These are phyloP conservation scores for Erysiphe pulchra DNA, from an alignment of 2,329 filamentous ascomycete species.

Conservation along the genomic window DNA sequence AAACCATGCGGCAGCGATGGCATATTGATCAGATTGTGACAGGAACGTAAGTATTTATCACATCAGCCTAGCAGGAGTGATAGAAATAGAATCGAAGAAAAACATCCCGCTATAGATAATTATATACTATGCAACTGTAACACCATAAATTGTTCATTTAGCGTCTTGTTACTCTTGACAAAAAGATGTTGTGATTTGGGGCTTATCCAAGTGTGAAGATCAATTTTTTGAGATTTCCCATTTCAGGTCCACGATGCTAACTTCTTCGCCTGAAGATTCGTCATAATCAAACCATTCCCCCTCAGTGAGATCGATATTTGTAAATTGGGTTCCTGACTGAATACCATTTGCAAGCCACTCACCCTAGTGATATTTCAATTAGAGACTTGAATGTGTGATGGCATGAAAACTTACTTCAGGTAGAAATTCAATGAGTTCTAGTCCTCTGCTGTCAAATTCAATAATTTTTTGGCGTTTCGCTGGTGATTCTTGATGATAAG, in stretches of 20 bases:
- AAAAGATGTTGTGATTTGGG: not conserved
- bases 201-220: not conserved
- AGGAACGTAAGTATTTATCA: not conserved
- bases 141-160: not conserved
- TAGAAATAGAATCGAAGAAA: not conserved
- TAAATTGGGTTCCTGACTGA: slow-evolving; percentile 63
- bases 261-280: slow-evolving; percentile 75
- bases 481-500: slow-evolving; percentile 47
- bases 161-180: not conserved
- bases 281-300: slow-evolving; percentile 98
- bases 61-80: not conserved
- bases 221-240: slow-evolving; percentile 41
- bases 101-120: not conserved
- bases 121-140: not conserved
- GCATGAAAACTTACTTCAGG: slow-evolving; percentile 37
- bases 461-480: slow-evolving; percentile 57
- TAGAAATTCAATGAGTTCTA: slow-evolving; percentile 80
- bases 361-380: slow-evolving; percentile 26
- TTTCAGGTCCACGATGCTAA: slow-evolving; percentile 68
- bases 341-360: slow-evolving; percentile 68
- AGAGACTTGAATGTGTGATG: not conserved
- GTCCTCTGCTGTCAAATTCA: slow-evolving; percentile 76
- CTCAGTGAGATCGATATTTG: slow-evolving; percentile 55
- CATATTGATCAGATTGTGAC: not conserved
- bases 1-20: no score